Base-by-base conservation (phyloP, 2,329 filamentous ascomycete species). In the Ceratocystis albifundus region DNA sequence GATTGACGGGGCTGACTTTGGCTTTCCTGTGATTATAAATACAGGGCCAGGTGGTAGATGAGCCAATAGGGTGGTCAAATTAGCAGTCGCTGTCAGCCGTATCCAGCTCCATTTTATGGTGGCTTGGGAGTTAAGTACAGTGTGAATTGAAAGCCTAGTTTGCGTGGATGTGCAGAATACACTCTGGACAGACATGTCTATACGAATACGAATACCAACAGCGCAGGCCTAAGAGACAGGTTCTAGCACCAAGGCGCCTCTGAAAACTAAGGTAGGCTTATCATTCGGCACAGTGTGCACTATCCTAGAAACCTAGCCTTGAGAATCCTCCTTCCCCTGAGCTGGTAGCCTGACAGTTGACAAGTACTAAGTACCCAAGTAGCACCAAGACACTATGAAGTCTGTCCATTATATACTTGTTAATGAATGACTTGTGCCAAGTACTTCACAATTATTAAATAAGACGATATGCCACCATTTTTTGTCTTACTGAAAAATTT, bases 131-230 rank as follows among this genome's bases (percentile, higher is more conserved):
- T 17, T 55, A n/a, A 25, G 8, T 12, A 55, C 67, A 62, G 67
- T 66, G 64, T 28, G 41, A 66, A 64, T 53, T 53, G 8, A 7
- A 5, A 5, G 10, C 10, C 15, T 8, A 12, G 48, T 3, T 28
- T 28, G 20, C 22, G 48, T 53, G 48, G 20, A 5, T 22, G 10
- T 4, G 48, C 48, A 28, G 48, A 25, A 25, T 6, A 15, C 22
- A 45, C 17, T 3, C 61, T 30, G 41, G 8, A 15, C 57, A 62
- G n/a, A 62, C 61, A 22, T 22, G 20, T 7, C 71, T 46, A 68
- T 65, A 70, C 68, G 66, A 69, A 69, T 69, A 66, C 62, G 65
- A 65, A 25, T 41, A 46, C 45, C n/a, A n/a, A n/a, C 17, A 57
- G 12, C 25, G 4, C 20, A 25, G 50, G 25, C 25, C 36, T 12